Base-by-base conservation (phyloP, 352 stramenopile genomes). In the Phytophthora palmivora region DNA sequence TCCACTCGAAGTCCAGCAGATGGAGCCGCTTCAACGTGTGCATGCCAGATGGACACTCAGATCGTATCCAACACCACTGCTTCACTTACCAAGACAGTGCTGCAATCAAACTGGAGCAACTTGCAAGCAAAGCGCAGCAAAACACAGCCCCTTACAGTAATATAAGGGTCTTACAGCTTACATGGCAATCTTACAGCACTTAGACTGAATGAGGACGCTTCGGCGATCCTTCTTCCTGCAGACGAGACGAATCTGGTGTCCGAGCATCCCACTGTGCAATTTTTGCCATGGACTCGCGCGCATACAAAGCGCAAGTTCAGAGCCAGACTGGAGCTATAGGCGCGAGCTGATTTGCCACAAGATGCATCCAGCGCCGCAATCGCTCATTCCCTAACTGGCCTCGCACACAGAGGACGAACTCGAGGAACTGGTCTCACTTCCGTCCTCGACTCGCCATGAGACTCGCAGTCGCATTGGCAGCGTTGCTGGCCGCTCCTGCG, bases 331-430 rank as follows among this genome's bases (percentile, higher is more conserved):
- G 6, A 26, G 36, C 51, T 42, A 18, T 42, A 59, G 26, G 38
- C 41, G 24, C 24, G 24, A 41, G 52, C 53, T 61, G 53, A 61
- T 53, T 59, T 43, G 38, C 51, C 51, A 48, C 30, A 38, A 28
- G 24, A 6, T 9, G 14, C 21, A 50, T 37, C 39, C 39, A 50
- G 26, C 47, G 46, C 46, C 46, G 16, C 50, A 47, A 14, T 28
- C 28, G 15, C 24, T 66, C 64, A 73, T 66, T 73, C 42, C 42
- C 32, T 59, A 74, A 63, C 54, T 67, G 59, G 48, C 65, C 51
- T 59, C 36, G 38, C 11, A 48, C 32, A 0, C 34, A 28, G 47
- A 65, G 58, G 46, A 66, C 63, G 14, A 48, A 37, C n/a, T 49
- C 16, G 24, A 48, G 22, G 22, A 32, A 30, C 6, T 18, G 16